A percentile compares a stretch with the other conserved stretches of the same genome.
Conservation (phyloP, 2,329 filamentous ascomycete species). For the Monosporascus sp. region DNA sequence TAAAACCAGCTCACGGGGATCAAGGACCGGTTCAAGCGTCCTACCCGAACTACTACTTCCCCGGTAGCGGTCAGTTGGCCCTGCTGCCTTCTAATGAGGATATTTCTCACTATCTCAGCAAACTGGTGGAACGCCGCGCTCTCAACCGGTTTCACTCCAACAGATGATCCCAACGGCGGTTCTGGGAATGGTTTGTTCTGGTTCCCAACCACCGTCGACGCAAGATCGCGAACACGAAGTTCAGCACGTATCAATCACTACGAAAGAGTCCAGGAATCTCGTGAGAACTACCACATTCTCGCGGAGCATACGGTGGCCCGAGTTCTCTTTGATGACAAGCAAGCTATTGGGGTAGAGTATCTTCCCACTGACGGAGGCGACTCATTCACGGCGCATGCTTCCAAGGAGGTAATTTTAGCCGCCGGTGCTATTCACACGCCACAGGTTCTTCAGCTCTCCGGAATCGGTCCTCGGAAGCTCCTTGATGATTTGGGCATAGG, state of each 20-base stretch:
- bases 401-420: slow-evolving; percentile 37
- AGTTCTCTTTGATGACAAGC: slow-evolving; percentile 47
- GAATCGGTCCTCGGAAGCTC: slow-evolving; percentile 35
- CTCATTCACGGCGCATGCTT: slow-evolving; percentile 39
- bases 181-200: slow-evolving; percentile 21
- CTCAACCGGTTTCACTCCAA: slow-evolving; percentile 14
- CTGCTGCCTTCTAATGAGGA: too few species aligned
- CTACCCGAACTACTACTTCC: slow-evolving; percentile 28
- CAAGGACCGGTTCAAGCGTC: slow-evolving; percentile 25
- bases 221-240: slow-evolving; percentile 24
- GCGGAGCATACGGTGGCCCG: slow-evolving; percentile 50
- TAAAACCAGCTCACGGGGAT: slow-evolving; percentile 20
- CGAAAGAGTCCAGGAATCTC: slow-evolving; percentile 26
- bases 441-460: slow-evolving; percentile 45
- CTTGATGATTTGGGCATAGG: slow-evolving; percentile 34
- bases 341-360: slow-evolving; percentile 56
- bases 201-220: slow-evolving; percentile 25
- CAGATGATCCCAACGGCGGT: slow-evolving; percentile 19
- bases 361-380: slow-evolving; percentile 31
- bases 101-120: background rate
- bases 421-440: slow-evolving; percentile 37
- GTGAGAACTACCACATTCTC: slow-evolving; percentile 56
- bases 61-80: slow-evolving; percentile 17
- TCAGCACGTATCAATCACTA: slow-evolving; percentile 24
- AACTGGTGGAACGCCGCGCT: slow-evolving; percentile 25